These are phyloP conservation scores for Aspergillus diversus DNA, from an alignment of 495 filamentous ascomycete species.

Conservation along the genomic window DNA sequence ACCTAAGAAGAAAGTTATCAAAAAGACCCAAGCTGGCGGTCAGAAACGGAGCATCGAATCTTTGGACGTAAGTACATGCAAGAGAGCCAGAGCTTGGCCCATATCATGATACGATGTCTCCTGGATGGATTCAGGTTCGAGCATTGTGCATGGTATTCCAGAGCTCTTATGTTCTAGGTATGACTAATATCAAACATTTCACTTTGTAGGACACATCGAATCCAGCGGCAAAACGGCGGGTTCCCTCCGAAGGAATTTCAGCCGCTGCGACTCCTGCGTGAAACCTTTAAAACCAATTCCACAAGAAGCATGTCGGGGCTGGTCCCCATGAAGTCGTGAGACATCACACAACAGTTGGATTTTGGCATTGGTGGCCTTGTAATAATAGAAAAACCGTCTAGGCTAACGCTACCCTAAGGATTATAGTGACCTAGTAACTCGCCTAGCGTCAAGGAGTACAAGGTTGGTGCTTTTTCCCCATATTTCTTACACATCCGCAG, in stretches of 20 bases:
- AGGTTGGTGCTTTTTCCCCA: slow-evolving; percentile 45
- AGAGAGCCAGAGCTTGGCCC: slow-evolving; percentile 29
- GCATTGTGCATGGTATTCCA: slow-evolving; percentile 24
- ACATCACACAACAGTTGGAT: slow-evolving; percentile 18
- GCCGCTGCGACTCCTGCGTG: slow-evolving; percentile 42
- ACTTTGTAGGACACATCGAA: slow-evolving; percentile 36
- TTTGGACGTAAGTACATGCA: slow-evolving; percentile 51
- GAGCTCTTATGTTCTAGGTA: slow-evolving; percentile 30
- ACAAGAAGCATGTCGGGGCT: slow-evolving; percentile 34
- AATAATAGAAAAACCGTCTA: slow-evolving; percentile 22
- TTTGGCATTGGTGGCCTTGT: slow-evolving; percentile 23
- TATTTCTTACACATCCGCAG: slow-evolving; percentile 29
- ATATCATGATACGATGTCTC: slow-evolving; percentile 21
- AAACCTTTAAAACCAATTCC: slow-evolving; percentile 16
- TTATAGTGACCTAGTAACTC: slow-evolving; percentile 30
- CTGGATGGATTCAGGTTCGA: slow-evolving; percentile 26
- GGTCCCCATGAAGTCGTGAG: slow-evolving; percentile 35
- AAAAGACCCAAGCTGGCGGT: slow-evolving; percentile 39
- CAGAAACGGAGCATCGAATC: slow-evolving; percentile 51
- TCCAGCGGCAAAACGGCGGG: slow-evolving; percentile 44
- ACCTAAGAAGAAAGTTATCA: slow-evolving; percentile 64
- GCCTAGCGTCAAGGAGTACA: slow-evolving; percentile 30
- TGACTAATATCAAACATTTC: slow-evolving; percentile 41
- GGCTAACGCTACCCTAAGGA: slow-evolving; percentile 28
- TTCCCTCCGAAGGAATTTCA: slow-evolving; percentile 37